These are phyloP conservation scores for Sindora glabra DNA, from an alignment of 306 rosid genomes.

Conservation along the genomic window DNA sequence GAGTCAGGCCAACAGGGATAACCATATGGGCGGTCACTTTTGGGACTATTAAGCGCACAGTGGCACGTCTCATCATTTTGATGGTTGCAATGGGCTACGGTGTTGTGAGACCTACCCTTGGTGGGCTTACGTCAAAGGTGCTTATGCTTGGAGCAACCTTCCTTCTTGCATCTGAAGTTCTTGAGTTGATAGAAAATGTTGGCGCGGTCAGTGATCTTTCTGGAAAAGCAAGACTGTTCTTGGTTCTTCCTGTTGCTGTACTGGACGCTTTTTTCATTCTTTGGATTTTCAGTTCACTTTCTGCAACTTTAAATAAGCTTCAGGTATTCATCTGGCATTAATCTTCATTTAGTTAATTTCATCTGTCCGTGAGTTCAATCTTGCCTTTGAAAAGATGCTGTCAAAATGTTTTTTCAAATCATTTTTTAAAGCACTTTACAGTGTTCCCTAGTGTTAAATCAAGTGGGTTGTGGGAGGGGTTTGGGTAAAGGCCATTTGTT, in stretches of 20 bases:
- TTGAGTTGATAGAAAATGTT: slow-evolving; percentile 89
- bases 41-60: slow-evolving; percentile 75
- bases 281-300: slow-evolving; percentile 92
- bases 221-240: slow-evolving; percentile 85
- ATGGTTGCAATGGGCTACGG: slow-evolving; percentile 94
- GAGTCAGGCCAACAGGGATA: slow-evolving; percentile 84
- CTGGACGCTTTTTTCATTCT: slow-evolving; percentile 96
- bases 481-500: no score
- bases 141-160: slow-evolving; percentile 83
- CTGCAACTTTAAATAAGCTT: slow-evolving; percentile 92
- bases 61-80: slow-evolving; percentile 73
- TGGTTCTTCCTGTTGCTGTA: slow-evolving; percentile 86
- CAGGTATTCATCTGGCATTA: slow-evolving; percentile 55
- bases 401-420: no score
- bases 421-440: not conserved
- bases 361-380: not conserved
- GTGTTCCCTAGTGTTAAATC: no score
- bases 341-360: not conserved
- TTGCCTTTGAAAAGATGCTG: not conserved
- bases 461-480: no score
- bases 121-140: slow-evolving; percentile 92
- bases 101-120: slow-evolving; percentile 95
- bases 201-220: slow-evolving; percentile 95
- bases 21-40: slow-evolving; percentile 90
- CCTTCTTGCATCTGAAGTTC: slow-evolving; percentile 89